Conservation (phyloP, 2,329 filamentous ascomycete genomes). For the Dactylella cylindrospora region DNA sequence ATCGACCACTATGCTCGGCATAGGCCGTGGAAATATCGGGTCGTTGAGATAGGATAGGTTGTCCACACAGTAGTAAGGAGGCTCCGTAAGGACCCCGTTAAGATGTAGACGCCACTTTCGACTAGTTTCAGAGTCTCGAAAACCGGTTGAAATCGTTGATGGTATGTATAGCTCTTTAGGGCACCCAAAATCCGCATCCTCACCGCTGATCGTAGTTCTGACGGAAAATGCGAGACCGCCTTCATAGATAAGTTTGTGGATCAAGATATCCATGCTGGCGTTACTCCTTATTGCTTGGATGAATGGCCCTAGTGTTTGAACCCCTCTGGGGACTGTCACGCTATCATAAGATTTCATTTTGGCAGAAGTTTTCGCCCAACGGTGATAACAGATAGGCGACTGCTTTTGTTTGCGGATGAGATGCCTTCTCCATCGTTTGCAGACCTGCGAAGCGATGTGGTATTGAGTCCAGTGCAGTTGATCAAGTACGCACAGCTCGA, state of each 20-base stretch:
- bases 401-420: conserved; percentile 20
- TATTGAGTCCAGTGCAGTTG: conserved; percentile 33
- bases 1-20: conserved; percentile 13
- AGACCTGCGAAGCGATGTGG: conserved; percentile 27
- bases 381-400: conserved; percentile 26
- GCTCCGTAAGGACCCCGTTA: conserved; percentile 10
- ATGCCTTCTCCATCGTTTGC: conserved; percentile 26
- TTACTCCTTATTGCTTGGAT: conserved; percentile 4
- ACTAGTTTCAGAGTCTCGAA: conserved; percentile 4
- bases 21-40: conserved; percentile 12
- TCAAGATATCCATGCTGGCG: conserved; percentile 6
- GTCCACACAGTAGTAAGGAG: conserved; percentile 18
- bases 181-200: conserved; percentile 14
- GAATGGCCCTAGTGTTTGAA: too few relatives aligned
- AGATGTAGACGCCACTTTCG: conserved; percentile 19
- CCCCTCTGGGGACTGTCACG: too few relatives aligned
- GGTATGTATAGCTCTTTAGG: conserved; percentile 17
- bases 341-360: too few relatives aligned
- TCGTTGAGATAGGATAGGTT: conserved; percentile 25
- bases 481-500: conserved; percentile 28
- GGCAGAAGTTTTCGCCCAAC: conserved; percentile 3
- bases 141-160: conserved; percentile 1
- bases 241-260: conserved; percentile 26
- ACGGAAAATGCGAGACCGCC: conserved; percentile 27
- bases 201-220: conserved; percentile 15